Conservation (phyloP, 371 early-diverging fungal genomes). For the Actinomortierella ambigua region DNA sequence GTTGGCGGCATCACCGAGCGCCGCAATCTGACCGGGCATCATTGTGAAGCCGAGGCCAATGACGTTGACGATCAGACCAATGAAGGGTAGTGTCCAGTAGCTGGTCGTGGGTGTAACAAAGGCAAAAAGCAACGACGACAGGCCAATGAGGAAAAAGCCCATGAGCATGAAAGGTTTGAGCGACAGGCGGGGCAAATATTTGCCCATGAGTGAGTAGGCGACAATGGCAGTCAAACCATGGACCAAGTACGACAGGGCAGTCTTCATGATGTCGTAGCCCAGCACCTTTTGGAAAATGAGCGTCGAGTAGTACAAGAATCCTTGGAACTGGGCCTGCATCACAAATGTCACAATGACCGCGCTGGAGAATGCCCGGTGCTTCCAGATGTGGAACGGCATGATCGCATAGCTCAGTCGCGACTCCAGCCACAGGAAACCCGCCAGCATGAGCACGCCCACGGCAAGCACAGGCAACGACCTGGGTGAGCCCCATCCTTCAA, state of each 20-base stretch:
- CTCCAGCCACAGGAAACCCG: slow-evolving; percentile 23
- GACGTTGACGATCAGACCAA: slow-evolving; percentile 24
- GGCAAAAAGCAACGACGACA: slow-evolving; percentile 26
- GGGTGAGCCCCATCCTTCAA: slow-evolving; percentile 28
- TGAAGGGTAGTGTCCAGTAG: slow-evolving; percentile 39
- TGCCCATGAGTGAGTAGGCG: slow-evolving; percentile 18
- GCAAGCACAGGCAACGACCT: slow-evolving; percentile 23
- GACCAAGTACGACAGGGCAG: slow-evolving; percentile 25
- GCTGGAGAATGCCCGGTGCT: slow-evolving; percentile 16
- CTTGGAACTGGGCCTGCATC: slow-evolving; percentile 33
- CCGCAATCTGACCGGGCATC: slow-evolving; percentile 33
- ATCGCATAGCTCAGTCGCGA: slow-evolving; percentile 13
- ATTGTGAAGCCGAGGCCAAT: slow-evolving; percentile 21
- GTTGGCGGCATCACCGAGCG: slow-evolving; percentile 28
- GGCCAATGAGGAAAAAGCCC: slow-evolving; percentile 22
- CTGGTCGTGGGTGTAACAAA: slow-evolving; percentile 16
- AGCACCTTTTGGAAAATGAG: slow-evolving; percentile 36
- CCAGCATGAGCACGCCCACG: slow-evolving; percentile 22
- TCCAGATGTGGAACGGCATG: slow-evolving; percentile 42
- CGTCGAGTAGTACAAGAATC: slow-evolving; percentile 21
- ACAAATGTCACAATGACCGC: slow-evolving; percentile 23
- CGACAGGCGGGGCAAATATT: slow-evolving; percentile 18
- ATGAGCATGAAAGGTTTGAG: slow-evolving; percentile 29
- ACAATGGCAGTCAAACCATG: slow-evolving; percentile 22
- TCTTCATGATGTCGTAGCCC: slow-evolving; percentile 28